These are phyloP conservation scores for Pseudozyma thailandica DNA, from an alignment of 1,284 basidiomycete genomes.

Conservation along the genomic window DNA sequence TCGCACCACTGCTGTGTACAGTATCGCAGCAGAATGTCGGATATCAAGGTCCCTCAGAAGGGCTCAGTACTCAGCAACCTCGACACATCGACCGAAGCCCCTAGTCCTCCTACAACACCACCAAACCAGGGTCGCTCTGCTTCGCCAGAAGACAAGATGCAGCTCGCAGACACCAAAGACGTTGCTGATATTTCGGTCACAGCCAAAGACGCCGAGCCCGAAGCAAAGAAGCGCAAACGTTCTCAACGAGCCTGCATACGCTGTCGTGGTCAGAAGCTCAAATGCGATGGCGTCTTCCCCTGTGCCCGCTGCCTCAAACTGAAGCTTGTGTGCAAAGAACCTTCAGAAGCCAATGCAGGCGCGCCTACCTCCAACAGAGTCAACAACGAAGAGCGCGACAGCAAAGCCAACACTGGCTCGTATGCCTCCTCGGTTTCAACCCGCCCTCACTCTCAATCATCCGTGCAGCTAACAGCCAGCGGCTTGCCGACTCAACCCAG, in stretches of 20 bases:
- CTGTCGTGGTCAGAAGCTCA: conserved; percentile 49
- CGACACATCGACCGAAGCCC: conserved; percentile 16
- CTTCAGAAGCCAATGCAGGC: conserved; percentile 26
- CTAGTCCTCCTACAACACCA: conserved; percentile 17
- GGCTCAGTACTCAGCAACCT: conserved; percentile 45
- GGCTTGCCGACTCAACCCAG: conserved; percentile 19
- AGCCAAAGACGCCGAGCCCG: conserved; percentile 35
- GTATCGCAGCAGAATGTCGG: conserved; percentile 18
- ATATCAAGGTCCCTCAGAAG: conserved; percentile 20
- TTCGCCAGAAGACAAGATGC: conserved; percentile 29
- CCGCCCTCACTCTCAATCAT: conserved; percentile 29
- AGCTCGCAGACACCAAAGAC: conserved; percentile 19
- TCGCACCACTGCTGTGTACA: background rate
- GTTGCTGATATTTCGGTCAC: background rate
- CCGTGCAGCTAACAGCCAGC: conserved; percentile 18
- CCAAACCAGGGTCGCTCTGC: conserved; percentile 18
- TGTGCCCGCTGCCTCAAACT: conserved; percentile 47
- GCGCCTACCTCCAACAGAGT: conserved; percentile 32
- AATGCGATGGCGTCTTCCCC: conserved; percentile 49
- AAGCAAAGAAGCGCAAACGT: conserved; percentile 49
- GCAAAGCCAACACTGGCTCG: conserved; percentile 14
- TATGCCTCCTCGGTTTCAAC: conserved; percentile 22
- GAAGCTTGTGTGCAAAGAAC: conserved; percentile 49
- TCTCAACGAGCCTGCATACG: conserved; percentile 50
- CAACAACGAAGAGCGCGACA: conserved; percentile 24